Percentiles rank a stretch among this genome's conserved stretches.
Conservation (phyloP, 106 monocot species). For the Acanthochlamys bracteata region DNA sequence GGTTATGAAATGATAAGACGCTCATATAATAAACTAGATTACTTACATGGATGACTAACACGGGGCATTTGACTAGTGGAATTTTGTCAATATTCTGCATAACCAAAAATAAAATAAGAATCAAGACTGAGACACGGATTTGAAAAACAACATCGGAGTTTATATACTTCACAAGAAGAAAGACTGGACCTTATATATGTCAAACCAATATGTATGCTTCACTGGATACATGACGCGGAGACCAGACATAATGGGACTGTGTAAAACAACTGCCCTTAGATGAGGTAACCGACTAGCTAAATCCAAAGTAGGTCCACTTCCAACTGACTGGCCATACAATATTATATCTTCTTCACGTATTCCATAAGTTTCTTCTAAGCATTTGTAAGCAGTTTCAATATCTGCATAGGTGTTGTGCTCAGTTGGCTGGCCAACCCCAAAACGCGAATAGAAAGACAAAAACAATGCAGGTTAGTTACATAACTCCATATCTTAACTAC, state of each 20-base stretch:
- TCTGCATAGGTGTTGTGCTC: slow-evolving; percentile 95
- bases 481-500: too few species aligned
- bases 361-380: slow-evolving; percentile 60
- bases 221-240: slow-evolving; percentile 91
- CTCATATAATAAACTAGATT: background rate
- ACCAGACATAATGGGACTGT: slow-evolving; percentile 94
- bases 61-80: slow-evolving; percentile 66
- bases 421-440: slow-evolving; percentile 55
- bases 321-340: slow-evolving; percentile 95
- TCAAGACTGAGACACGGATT: background rate
- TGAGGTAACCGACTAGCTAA: slow-evolving; percentile 47
- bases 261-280: slow-evolving; percentile 78
- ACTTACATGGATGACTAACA: slow-evolving; percentile 96
- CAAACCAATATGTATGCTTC: slow-evolving; percentile 91
- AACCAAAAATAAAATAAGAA: slow-evolving; percentile 3
- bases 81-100: slow-evolving; percentile 97
- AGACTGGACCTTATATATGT: slow-evolving; percentile 76
- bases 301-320: slow-evolving; percentile 92
- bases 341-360: slow-evolving; percentile 58
- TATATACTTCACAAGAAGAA: background rate
- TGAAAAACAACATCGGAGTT: background rate
- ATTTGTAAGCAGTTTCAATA: slow-evolving; percentile 69
- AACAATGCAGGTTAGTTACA: background rate
- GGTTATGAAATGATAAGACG: too few species aligned
- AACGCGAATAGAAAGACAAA: background rate